Percentiles rank a stretch among this genome's conserved stretches.
Evolutionary conservation across 2,329 filamentous ascomycete genomes (phyloP).

Genomic region (Cercospora sp.): DNA sequence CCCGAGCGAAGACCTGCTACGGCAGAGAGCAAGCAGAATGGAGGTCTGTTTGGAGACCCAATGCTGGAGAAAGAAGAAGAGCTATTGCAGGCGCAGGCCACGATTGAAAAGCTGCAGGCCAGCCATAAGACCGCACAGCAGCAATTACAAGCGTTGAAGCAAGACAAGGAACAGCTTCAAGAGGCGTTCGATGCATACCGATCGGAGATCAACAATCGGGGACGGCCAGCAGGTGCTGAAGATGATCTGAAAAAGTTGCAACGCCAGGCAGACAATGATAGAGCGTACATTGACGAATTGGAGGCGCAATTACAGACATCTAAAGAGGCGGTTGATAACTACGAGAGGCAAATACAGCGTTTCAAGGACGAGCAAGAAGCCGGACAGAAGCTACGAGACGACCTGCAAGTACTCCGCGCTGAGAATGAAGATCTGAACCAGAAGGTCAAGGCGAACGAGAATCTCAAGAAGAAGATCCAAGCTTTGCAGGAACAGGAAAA

Average conservation of each 20-base stretch:
- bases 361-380: conserved; percentile 46
- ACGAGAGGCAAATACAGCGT: conserved; percentile 49
- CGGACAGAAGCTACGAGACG: conserved; percentile 52
- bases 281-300: conserved; percentile 53
- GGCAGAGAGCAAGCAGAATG: conserved; percentile 20
- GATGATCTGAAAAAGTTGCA: conserved; percentile 49
- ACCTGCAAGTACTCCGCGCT: conserved; percentile 50
- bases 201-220: conserved; percentile 47
- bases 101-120: conserved; percentile 46
- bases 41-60: conserved; percentile 42
- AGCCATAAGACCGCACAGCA: conserved; percentile 44
- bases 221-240: conserved; percentile 40
- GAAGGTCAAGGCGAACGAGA: conserved; percentile 54
- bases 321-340: conserved; percentile 47
- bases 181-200: conserved; percentile 51
- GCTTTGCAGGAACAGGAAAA: conserved; percentile 51
- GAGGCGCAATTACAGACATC: conserved; percentile 49
- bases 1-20: conserved; percentile 23
- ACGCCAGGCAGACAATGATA: conserved; percentile 46
- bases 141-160: conserved; percentile 46
- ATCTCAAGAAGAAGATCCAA: conserved; percentile 56
- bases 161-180: conserved; percentile 48
- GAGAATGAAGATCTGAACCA: conserved; percentile 53
- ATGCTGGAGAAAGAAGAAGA: conserved; percentile 53
- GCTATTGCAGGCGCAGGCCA: conserved; percentile 51